Evolutionary conservation across 2,329 filamentous ascomycete genomes (phyloP), one percentile per base, ranked within the genome.

Genomic region (Botrytis byssoidea): DNA sequence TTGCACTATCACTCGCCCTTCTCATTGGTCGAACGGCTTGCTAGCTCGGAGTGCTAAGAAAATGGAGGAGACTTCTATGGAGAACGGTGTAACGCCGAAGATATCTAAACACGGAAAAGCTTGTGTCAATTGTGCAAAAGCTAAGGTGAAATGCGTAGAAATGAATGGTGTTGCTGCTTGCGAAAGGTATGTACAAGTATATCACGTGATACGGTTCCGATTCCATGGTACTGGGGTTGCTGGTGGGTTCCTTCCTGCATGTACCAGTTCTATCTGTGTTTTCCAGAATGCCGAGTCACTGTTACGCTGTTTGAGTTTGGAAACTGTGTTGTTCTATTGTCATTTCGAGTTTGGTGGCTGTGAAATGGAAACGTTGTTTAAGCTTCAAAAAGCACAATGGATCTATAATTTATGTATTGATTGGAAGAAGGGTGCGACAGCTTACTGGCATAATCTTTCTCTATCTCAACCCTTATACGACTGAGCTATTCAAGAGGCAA

Each of bases 121-220:
- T 29, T 72, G 64, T 40, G 65, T 46, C 29, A 59, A 69, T 29
- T 72, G 71, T 72, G 71, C 71, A 8, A 57, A 8, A 35, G 71
- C 71, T 9, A 72, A 72, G 25, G 71, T 72, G 3, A 72, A 72
- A 55, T 72, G 71, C 18, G 55, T 59, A 22, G 48, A 44, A 35
- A 55, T 25, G 25, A 46, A 46, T 35, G 55, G 29, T 18, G 29
- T 44, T n/a, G 40, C 40, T 25, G 64, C 48, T 59, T 72, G 71
- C 29, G 71, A 72, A 69, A 72, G 71, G 71, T 72, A 69, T 48
- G 57, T 37, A 20, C n/a, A 14, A 22, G 8, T 6, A 8, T 2
- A 20, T 57, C 65, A 68, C 65, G 48, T 57, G 46, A 68, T 9
- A 3, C 0, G 12, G 6, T 40, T 22, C 32, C 35, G 25, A 9